A percentile compares a stretch with the other conserved stretches of the same genome.
Conservation (phyloP, 768 basidiomycete species). For the Russula abietina region DNA sequence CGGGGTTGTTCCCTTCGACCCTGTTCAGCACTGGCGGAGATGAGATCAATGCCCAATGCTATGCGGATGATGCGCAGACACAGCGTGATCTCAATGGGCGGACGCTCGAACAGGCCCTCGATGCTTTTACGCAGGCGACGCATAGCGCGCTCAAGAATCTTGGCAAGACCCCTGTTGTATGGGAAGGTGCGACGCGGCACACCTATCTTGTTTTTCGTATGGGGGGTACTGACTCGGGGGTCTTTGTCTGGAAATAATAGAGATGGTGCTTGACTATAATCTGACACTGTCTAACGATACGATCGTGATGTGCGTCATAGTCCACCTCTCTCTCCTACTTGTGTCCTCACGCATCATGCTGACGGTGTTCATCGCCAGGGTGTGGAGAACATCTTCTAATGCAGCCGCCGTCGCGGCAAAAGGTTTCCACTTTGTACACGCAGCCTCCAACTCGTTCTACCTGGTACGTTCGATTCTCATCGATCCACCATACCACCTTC, state of each 20-base stretch:
- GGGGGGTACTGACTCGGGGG: neutral
- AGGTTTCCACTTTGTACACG: conserved; percentile 59
- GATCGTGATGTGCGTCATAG: conserved; percentile 8
- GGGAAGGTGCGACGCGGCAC: conserved; percentile 59
- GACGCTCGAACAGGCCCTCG: conserved; percentile 60
- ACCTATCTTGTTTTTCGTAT: neutral
- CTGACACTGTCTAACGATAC: conserved; percentile 8
- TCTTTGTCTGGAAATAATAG: neutral
- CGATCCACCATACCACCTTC: no score
- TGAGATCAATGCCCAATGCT: conserved; percentile 67
- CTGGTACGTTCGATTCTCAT: conserved; percentile 36
- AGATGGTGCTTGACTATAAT: neutral
- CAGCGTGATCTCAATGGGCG: conserved; percentile 40
- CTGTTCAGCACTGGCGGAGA: conserved; percentile 81
- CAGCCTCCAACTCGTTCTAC: conserved; percentile 73
- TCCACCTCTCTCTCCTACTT: neutral
- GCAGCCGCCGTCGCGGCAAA: conserved; percentile 54
- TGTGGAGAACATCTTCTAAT: conserved; percentile 66
- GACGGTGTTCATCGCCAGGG: conserved; percentile 33
- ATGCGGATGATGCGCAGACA: conserved; percentile 53
- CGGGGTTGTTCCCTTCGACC: conserved; percentile 46
- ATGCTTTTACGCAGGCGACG: conserved; percentile 52
- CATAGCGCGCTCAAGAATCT: conserved; percentile 48
- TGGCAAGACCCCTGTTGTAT: conserved; percentile 76
- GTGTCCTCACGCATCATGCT: no score